Conservation (phyloP, 495 filamentous ascomycete species). For the Usnea hakonensis region DNA sequence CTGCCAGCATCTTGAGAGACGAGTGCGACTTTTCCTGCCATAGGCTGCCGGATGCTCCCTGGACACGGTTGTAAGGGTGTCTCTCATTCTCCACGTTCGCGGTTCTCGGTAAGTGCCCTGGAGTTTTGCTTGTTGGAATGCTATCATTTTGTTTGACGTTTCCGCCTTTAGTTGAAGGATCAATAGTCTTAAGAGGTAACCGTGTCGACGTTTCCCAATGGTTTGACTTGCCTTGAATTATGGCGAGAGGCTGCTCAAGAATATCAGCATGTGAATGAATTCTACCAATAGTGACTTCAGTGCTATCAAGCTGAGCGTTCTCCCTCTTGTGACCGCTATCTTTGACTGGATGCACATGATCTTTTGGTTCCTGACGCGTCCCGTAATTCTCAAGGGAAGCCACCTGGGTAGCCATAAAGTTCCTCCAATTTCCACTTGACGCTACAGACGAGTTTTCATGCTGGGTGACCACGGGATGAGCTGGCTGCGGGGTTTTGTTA, state of each 20-base stretch:
- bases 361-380: neutral
- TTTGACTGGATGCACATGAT: constrained; percentile 1
- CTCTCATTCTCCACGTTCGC: neutral
- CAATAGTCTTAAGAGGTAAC: neutral
- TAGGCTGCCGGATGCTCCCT: neutral
- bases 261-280: neutral
- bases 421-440: constrained; percentile 20
- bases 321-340: constrained; percentile 21
- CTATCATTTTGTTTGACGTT: constrained; percentile 2
- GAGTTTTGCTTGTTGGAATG: neutral
- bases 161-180: neutral
- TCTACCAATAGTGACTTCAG: constrained; percentile 13
- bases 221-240: constrained; percentile 5
- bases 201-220: neutral
- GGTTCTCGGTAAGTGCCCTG: neutral
- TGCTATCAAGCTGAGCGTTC: constrained; percentile 18
- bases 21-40: constrained; percentile 5
- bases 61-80: neutral
- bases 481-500: neutral
- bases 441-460: constrained; percentile 10
- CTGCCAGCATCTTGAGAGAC: constrained; percentile 8
- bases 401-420: constrained; percentile 20
- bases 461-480: neutral
- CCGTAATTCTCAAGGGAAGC: constrained; percentile 10
- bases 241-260: constrained; percentile 10